Percentiles rank a stretch among this genome's conserved stretches.
These are phyloP conservation scores for Anaeramoeba flamelloides DNA, from an alignment of 78 protist species.

Conservation along the genomic window DNA sequence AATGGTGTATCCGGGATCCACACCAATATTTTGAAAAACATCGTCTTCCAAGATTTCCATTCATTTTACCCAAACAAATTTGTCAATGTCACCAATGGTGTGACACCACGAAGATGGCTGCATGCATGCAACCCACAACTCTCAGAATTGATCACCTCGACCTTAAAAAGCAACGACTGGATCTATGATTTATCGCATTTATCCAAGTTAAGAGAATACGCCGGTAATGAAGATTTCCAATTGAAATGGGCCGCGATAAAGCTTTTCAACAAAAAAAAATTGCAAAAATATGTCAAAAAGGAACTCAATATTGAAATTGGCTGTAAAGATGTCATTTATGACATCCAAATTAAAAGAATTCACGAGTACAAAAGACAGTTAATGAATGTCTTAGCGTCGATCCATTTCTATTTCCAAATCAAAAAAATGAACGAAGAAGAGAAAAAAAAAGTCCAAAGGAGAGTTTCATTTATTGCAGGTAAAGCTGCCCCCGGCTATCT, in stretches of 20 bases:
- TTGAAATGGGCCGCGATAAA: no score
- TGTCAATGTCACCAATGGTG: conserved; percentile 85
- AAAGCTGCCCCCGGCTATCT: conserved; percentile 87
- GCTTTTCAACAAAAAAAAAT: no score
- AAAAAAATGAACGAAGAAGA: no score
- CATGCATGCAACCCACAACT: conserved; percentile 61
- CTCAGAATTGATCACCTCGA: conserved; percentile 34
- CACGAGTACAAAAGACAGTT: conserved; percentile 93
- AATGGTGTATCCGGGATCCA: conserved; percentile 91
- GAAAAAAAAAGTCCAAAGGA: conserved; percentile 41
- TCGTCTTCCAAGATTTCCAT: no score
- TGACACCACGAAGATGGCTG: conserved; percentile 90
- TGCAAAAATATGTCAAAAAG: no score
- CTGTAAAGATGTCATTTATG: no score
- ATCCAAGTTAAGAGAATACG: no score
- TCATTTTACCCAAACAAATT: conserved; percentile 67
- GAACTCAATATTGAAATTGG: conserved; percentile 66
- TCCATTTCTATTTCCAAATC: no score
- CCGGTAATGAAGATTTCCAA: no score
- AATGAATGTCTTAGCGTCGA: conserved; percentile 50
- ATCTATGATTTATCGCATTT: no score
- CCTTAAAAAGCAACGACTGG: conserved; percentile 47
- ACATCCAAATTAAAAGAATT: conserved; percentile 85
- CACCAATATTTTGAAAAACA: conserved; percentile 57
- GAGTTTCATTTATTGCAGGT: conserved; percentile 69